Base-by-base conservation (phyloP, 345 rosid genomes). In the Linum lewisii region DNA sequence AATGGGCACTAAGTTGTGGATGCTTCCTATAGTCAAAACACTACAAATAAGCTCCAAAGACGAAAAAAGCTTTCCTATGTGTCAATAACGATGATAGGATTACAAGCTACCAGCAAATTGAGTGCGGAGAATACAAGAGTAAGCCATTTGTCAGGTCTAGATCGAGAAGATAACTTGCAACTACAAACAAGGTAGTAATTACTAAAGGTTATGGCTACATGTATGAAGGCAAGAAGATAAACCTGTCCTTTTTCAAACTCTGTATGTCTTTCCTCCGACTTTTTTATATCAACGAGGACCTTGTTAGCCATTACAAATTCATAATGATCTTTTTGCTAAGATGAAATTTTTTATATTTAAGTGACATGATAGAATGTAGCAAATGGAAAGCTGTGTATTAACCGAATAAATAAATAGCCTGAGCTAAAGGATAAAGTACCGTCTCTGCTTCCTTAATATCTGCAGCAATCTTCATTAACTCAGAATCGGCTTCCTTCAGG, bases 241-340 rank as follows among this genome's bases (percentile, higher is more conserved):
- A 91, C 98, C 85, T 72, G 88, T 23, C 64, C 74, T 36, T 47
- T 75, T 74, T 80, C 75, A 69, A 92, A 89, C 65, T 78, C 79
- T 68, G 11, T 69, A 65, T 74, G 73, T 42, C 66, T 65, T 62
- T 75, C 75, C 81, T 88, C 93, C 15, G 96, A 87, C 49, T 44
- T 73, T 69, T 83, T 72, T 64, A 92, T 84, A 64, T 73, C 84
- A 63, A 77, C 78, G 49, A 83, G 74, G 72, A 92, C 98, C 79
- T 83, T 88, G 54, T 61, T 77, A 32, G 70, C 65, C 98, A 92
- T 92, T 58, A 88, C 44, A 54, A 73, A 64, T 80, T 86, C 89
- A 68, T 92, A 92, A 75, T 87, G 88, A 16, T 60, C 72, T 79
- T 76, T 83, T 72, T 77, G 87, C 98, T 92, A 81, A 59, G 65